A percentile compares a stretch with the other conserved stretches of the same genome.
Conservation (phyloP, 306 rosid genomes). For the barrel medic (Medicago truncatula) region MtrunA17r5.0-ANR NC_053045.1:36754001-36754500, state of each 20-base stretch:
- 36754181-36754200: conserved; percentile 12
- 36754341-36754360: background rate
- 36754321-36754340: conserved; percentile 22
- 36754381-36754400: conserved; percentile 21
- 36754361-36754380: conserved; percentile 20
- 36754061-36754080: conserved; percentile 24
- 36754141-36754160: background rate
- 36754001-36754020: background rate
- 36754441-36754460: conserved; percentile 71
- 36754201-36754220: conserved; percentile 20
- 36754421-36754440: conserved; percentile 47
- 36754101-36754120: conserved; percentile 17
- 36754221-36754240: background rate
- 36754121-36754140: background rate
- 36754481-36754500: conserved; percentile 51
- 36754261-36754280: conserved; percentile 24
- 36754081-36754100: conserved; percentile 24
- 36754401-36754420: conserved; percentile 10
- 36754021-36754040: background rate
- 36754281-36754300: conserved; percentile 19
- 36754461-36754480: conserved; percentile 54
- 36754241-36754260: conserved; percentile 1
- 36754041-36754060: conserved; percentile 16
- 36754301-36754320: conserved; percentile 13
- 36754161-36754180: conserved; percentile 28